Base-by-base conservation (phyloP, 2,329 filamentous ascomycete genomes). In the Beauveria sp. region DNA sequence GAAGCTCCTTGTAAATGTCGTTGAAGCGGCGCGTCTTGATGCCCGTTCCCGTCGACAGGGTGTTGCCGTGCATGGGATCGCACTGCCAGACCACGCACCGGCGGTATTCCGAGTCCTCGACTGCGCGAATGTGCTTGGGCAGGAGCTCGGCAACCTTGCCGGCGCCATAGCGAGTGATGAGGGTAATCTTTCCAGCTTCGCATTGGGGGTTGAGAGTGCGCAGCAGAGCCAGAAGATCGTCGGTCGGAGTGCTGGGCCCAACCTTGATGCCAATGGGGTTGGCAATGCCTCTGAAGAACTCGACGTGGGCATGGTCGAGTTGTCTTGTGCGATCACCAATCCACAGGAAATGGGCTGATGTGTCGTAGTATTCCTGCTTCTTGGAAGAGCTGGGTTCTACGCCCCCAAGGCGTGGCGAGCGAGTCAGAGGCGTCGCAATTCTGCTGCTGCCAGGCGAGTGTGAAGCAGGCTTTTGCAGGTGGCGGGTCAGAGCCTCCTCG, bases 211-310 rank as follows among this genome's bases (percentile, higher is more conserved):
- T 96, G 58, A 99, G 88, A 10, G 88, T 87, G 67, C 96, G 86
- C 28, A 99, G 85, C 1, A 99, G 82, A 28, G 80, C 77, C 16
- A 93, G 82, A 16, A 99, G 83, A 71, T 98, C 95, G 0, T 83
- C 77, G 0, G 84, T 79, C 2, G 87, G 84, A 70, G 96, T 97
- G 5, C 86, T 89, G 9, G 95, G 95, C 0, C 95, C 95, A 62
- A 99, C 90, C 75, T 99, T 99, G 75, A 99, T 88, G 64, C 95
- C 95, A 67, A 99, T 91, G 0, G 95, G 95, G 77, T 99, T 99
- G 69, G 91, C 88, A 66, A 99, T 89, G 62, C 95, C 95, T 51
- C 95, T 89, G 83, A 98, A 96, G 81, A 96, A 99, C 76, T 99
- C 95, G 64, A 99, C 89, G 74, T 99, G 95, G 0, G 89, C 93